A percentile compares a stretch with the other conserved stretches of the same genome.
Evolutionary conservation across 2,329 filamentous ascomycete genomes (phyloP).

Genomic region (Pseudonectria foliicola): DNA sequence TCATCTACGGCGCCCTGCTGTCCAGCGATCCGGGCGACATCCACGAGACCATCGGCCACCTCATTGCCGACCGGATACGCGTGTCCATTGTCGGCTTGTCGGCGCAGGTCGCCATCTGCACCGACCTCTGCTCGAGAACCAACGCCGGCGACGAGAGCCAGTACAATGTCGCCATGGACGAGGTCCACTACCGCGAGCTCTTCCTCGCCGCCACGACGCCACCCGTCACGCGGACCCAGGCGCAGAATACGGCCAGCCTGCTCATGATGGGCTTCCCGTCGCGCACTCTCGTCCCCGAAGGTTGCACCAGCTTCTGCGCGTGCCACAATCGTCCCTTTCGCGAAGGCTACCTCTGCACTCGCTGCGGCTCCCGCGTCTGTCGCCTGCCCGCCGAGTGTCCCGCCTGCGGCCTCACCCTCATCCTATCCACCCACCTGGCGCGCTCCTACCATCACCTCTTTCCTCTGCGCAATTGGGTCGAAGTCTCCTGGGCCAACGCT

Average conservation of each 20-base stretch:
- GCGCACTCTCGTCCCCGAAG: conserved; percentile 62
- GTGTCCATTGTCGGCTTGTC: conserved; percentile 86
- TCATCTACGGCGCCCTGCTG: conserved; percentile 85
- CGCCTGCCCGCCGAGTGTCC: conserved; percentile 85
- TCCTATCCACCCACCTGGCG: conserved; percentile 87
- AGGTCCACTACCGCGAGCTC: conserved; percentile 74
- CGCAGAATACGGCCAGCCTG: conserved; percentile 55
- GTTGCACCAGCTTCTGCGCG: conserved; percentile 69
- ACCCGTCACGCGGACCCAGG: conserved; percentile 65
- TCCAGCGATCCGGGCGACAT: conserved; percentile 94
- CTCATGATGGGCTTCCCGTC: conserved; percentile 99
- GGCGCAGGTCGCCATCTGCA: conserved; percentile 86
- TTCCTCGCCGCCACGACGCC: conserved; percentile 84
- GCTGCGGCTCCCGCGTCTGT: conserved; percentile 86
- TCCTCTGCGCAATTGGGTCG: conserved; percentile 81
- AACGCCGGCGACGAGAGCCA: conserved; percentile 70
- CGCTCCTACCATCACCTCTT: conserved; percentile 93
- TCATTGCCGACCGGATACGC: conserved; percentile 76
- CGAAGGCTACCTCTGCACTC: conserved; percentile 85
- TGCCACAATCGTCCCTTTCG: conserved; percentile 78
- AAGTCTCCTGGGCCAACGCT: conserved; percentile 77
- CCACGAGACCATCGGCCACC: conserved; percentile 73
- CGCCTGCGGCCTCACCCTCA: conserved; percentile 82
- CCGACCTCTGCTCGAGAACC: conserved; percentile 79
- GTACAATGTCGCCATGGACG: conserved; percentile 79